Evolutionary conservation across 2,329 filamentous ascomycete species (phyloP).

Genomic region (Colletotrichum musae): DNA sequence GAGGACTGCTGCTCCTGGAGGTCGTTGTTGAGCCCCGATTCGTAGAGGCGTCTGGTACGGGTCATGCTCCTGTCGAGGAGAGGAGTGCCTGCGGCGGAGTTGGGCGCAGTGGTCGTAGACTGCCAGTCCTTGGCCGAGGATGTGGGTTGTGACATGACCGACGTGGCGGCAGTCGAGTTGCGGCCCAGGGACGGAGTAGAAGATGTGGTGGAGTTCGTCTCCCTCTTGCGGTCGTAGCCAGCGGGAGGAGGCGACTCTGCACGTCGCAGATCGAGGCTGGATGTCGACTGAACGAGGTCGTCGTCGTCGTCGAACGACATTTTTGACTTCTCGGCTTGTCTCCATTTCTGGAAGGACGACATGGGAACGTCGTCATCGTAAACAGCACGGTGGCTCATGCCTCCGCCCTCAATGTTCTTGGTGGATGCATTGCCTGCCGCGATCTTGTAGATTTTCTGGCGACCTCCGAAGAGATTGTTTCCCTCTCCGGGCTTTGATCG

Average conservation of each 20-base stretch:
- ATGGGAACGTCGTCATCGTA: constrained; percentile 90
- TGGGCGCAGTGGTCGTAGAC: constrained; percentile 54
- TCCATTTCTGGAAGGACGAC: constrained; percentile 87
- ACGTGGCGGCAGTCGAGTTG: constrained; percentile 90
- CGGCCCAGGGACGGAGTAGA: constrained; percentile 76
- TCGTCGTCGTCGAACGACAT: constrained; percentile 59
- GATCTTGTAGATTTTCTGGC: constrained; percentile 96
- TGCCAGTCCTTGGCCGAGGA: constrained; percentile 67
- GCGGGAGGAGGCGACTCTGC: constrained; percentile 71
- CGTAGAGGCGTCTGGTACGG: constrained; percentile 84
- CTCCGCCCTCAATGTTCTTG: constrained; percentile 56
- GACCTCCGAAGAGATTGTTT: constrained; percentile 93
- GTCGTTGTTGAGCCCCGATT: constrained; percentile 84
- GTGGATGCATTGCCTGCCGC: constrained; percentile 64
- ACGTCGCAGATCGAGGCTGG: constrained; percentile 47
- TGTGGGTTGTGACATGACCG: constrained; percentile 80
- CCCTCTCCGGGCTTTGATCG: constrained; percentile 87
- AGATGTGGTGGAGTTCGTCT: constrained; percentile 89
- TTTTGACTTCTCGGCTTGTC: constrained; percentile 72
- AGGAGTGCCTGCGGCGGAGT: constrained; percentile 54
- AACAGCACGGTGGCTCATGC: constrained; percentile 76
- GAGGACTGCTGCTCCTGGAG: constrained; percentile 85
- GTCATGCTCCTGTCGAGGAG: constrained; percentile 75
- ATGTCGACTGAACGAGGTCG: constrained; percentile 54
- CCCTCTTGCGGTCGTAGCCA: constrained; percentile 81